Conservation (phyloP, 768 basidiomycete genomes). For the Mycena olivaceomarginata region DNA sequence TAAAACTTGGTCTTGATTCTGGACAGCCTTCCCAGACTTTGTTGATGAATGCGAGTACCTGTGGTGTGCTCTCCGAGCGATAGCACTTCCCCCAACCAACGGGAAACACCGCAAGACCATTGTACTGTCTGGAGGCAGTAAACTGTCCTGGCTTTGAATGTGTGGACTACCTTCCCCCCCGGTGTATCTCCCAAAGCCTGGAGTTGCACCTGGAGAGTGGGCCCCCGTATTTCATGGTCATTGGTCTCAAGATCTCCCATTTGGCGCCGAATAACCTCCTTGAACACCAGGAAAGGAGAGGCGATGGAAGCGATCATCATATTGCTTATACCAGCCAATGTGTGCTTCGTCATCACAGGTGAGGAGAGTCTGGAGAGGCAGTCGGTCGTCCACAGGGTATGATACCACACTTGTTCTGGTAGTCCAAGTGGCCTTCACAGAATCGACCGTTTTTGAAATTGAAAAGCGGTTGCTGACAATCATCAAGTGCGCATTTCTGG, state of each 20-base stretch:
- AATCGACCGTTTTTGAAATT: conserved; percentile 56
- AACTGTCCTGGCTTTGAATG: conserved; percentile 34
- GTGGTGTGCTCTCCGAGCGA: conserved; percentile 37
- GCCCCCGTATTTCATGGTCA: neutral
- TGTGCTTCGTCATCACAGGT: conserved; percentile 1
- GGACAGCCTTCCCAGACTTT: conserved; percentile 27
- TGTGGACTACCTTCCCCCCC: conserved; percentile 31
- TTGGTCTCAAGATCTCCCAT: neutral
- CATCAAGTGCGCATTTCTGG: conserved; percentile 49
- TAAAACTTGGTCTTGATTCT: conserved; percentile 21
- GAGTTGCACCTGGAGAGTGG: conserved; percentile 5
- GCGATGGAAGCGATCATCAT: neutral
- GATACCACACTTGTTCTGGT: neutral
- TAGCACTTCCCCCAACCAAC: conserved; percentile 46
- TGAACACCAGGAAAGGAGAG: conserved; percentile 8
- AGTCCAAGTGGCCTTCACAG: conserved; percentile 46
- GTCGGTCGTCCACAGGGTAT: conserved; percentile 14
- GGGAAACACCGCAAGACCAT: conserved; percentile 44
- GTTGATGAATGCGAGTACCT: conserved; percentile 32
- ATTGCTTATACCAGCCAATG: conserved; percentile 16
- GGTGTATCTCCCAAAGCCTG: conserved; percentile 17
- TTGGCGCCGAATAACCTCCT: conserved; percentile 2
- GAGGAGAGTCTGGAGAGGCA: neutral
- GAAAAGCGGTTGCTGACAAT: conserved; percentile 45
- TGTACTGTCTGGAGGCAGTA: conserved; percentile 44